phyloP scores from a whole-genome alignment of 169 alveolate genomes.

The Plasmodium berghei region DNA sequence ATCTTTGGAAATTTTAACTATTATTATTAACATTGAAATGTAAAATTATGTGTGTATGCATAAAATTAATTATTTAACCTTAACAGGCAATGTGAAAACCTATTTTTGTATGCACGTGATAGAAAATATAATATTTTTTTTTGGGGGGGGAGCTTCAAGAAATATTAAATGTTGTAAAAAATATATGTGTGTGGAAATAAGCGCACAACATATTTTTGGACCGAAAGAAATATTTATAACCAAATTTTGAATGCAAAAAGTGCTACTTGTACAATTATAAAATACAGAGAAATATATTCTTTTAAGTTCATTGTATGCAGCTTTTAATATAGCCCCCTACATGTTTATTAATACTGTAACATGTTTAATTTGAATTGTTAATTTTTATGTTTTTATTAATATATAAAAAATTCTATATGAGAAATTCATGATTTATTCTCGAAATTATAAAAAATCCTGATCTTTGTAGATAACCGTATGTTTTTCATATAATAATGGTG shows the following conservation, averaged over 20 bases:
- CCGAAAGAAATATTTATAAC: neutral
- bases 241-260: no score
- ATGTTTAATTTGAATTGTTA: neutral
- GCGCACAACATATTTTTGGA: neutral
- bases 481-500: neutral
- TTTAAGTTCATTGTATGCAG: neutral
- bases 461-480: neutral
- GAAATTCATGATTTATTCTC: neutral
- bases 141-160: neutral
- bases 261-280: neutral
- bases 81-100: constrained; percentile 8
- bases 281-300: neutral
- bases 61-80: neutral
- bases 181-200: neutral
- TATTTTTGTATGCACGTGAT: constrained; percentile 22
- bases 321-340: no score
- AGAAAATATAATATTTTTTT: constrained; percentile 11
- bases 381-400: neutral
- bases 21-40: neutral
- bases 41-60: neutral
- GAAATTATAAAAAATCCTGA: neutral
- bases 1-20: neutral
- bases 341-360: no score
- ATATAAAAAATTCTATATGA: neutral
- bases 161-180: constrained; percentile 2